Evolutionary conservation across 371 early-diverging fungal genomes (phyloP).

Genomic region (Racocetra persica): DNA sequence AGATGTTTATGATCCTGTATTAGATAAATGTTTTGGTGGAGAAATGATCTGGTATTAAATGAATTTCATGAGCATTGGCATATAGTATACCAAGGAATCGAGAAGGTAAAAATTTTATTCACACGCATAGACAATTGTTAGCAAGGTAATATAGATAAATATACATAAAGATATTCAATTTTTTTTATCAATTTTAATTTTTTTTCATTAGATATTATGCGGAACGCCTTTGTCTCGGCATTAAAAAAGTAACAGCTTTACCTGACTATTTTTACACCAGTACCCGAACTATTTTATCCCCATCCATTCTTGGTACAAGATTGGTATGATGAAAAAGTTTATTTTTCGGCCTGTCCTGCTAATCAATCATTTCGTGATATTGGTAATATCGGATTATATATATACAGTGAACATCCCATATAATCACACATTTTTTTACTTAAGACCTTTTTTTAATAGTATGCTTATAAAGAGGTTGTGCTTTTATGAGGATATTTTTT

Average conservation of each 20-base stretch:
- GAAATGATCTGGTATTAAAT: conserved; percentile 21
- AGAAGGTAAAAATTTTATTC: conserved; percentile 25
- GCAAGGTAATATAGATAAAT: neutral
- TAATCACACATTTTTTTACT: no score
- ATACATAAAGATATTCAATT: no score
- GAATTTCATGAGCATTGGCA: conserved; percentile 23
- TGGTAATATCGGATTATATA: neutral
- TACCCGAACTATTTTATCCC: conserved; percentile 11
- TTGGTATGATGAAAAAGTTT: no score
- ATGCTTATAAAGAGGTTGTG: no score
- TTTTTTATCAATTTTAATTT: neutral
- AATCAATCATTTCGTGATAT: conserved; percentile 12
- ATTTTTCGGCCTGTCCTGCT: conserved; percentile 1
- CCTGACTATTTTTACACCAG: neutral
- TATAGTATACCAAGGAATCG: neutral
- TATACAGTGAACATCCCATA: no score
- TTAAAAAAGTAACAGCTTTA: neutral
- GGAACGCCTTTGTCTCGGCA: neutral
- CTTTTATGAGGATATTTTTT: no score
- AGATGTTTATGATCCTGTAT: conserved; percentile 4
- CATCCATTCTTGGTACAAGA: neutral
- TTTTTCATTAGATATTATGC: neutral
- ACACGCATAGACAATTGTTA: conserved; percentile 6
- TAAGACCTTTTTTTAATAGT: no score
- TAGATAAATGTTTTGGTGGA: conserved; percentile 21